phyloP scores from a whole-genome alignment of 163 green algal genomes.

The Scenedesmus sp. region DNA sequence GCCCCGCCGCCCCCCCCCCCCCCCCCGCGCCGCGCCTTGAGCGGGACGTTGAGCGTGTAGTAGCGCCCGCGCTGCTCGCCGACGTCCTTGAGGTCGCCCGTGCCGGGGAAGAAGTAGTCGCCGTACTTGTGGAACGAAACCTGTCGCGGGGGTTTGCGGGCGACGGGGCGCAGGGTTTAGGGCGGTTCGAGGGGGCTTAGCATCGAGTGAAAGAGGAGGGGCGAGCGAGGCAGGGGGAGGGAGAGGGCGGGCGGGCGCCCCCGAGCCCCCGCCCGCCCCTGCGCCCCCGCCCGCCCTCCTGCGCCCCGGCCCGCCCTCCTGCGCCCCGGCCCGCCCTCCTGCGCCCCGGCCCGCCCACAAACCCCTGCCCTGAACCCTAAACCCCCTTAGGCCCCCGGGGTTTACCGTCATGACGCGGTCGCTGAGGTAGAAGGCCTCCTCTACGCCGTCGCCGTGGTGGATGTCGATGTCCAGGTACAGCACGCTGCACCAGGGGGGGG shows the following conservation, averaged over 20 bases:
- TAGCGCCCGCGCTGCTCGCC: constrained; percentile 77
- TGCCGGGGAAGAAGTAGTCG: constrained; percentile 97
- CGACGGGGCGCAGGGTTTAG: no score
- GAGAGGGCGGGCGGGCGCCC: no score
- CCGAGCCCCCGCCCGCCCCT: no score
- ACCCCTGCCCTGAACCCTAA: neutral
- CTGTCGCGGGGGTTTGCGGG: no score
- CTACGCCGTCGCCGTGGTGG: constrained; percentile 97
- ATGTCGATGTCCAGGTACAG: constrained; percentile 99
- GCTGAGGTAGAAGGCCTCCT: constrained; percentile 97
- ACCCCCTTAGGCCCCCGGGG: constrained; percentile 47
- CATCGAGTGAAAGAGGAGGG: no score
- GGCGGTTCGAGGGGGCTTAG: no score
- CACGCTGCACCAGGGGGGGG: no score
- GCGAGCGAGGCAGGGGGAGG: no score
- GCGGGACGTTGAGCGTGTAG: constrained; percentile 95
- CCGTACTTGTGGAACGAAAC: constrained; percentile 94
- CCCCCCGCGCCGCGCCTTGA: constrained; percentile 56
- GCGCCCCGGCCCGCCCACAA: neutral
- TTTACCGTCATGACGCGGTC: constrained; percentile 96
- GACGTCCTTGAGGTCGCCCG: constrained; percentile 83
- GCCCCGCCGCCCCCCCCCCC: no score
- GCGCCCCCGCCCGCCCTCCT: no score
- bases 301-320: no score
- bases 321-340: neutral